phyloP scores from a whole-genome alignment of 352 stramenopile genomes.

The Thraustotheca clavata region DNA sequence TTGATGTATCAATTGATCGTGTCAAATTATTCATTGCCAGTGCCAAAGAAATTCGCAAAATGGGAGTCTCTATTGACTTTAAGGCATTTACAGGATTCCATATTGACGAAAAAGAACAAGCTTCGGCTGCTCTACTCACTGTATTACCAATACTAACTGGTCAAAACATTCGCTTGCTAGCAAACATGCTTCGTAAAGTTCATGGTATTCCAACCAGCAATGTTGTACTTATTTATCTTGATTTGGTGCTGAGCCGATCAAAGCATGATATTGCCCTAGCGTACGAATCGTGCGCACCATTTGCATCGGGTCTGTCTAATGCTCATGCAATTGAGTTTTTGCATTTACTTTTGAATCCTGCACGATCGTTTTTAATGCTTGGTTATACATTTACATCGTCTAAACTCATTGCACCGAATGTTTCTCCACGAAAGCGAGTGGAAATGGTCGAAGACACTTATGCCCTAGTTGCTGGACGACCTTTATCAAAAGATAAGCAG shows the following conservation, averaged over 20 bases:
- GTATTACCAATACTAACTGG: not conserved
- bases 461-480: not conserved
- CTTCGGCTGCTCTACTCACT: not conserved
- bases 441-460: conserved; percentile 13
- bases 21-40: conserved; percentile 11
- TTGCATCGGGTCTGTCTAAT: not conserved
- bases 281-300: conserved; percentile 2
- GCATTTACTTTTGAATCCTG: not conserved
- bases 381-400: not conserved
- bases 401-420: not conserved
- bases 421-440: not conserved
- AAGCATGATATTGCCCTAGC: not conserved
- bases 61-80: not conserved
- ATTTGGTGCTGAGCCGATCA: not conserved
- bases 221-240: conserved; percentile 16
- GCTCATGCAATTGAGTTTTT: conserved; percentile 3
- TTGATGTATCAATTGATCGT: not conserved
- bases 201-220: not conserved
- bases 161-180: not conserved
- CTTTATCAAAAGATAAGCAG: not conserved
- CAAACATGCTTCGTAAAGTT: conserved; percentile 5
- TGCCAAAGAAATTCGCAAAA: conserved; percentile 7
- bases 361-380: not conserved
- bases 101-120: not conserved
- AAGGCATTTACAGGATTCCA: not conserved